Conservation (phyloP, 2,329 filamentous ascomycete genomes). For the Aspergillus ochraceus region DNA sequence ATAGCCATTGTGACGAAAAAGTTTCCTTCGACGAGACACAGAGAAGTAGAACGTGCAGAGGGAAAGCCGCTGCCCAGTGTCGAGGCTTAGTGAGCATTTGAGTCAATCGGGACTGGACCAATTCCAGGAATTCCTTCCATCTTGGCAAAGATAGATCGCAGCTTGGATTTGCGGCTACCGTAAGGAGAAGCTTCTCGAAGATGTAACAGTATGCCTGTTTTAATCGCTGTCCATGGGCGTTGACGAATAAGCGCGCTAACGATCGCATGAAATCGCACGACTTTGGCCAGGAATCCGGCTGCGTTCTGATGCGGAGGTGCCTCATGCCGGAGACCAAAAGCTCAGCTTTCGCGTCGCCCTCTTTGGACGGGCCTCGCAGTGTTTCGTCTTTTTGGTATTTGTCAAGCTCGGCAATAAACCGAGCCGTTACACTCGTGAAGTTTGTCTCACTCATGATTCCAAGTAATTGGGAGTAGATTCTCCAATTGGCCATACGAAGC, state of each 20-base stretch:
- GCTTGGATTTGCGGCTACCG: slow-evolving; percentile 78
- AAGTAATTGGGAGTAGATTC: slow-evolving; percentile 85
- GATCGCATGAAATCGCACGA: slow-evolving; percentile 87
- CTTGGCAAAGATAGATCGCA: slow-evolving; percentile 76
- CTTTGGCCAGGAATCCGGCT: slow-evolving; percentile 74
- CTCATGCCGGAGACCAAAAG: slow-evolving; percentile 89
- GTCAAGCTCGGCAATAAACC: slow-evolving; percentile 80
- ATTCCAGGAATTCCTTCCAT: slow-evolving; percentile 82
- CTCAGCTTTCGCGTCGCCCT: slow-evolving; percentile 77
- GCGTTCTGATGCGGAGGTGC: slow-evolving; percentile 74
- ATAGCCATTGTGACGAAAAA: slow-evolving; percentile 84
- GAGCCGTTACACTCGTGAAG: slow-evolving; percentile 77
- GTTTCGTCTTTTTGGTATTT: slow-evolving; percentile 73
- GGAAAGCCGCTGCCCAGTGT: slow-evolving; percentile 88
- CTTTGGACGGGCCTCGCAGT: slow-evolving; percentile 48
- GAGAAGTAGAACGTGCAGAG: slow-evolving; percentile 79
- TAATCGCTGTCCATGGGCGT: slow-evolving; percentile 81
- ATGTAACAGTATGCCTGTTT: slow-evolving; percentile 95
- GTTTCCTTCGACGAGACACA: slow-evolving; percentile 84
- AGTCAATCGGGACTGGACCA: slow-evolving; percentile 73
- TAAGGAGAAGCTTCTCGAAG: slow-evolving; percentile 80
- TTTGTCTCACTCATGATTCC: slow-evolving; percentile 96
- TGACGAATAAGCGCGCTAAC: slow-evolving; percentile 77
- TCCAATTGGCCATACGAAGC: slow-evolving; percentile 91
- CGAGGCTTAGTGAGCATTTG: slow-evolving; percentile 89